phyloP scores from a whole-genome alignment of 2,329 filamentous ascomycete genomes.

The Aspergillus fructus region DNA sequence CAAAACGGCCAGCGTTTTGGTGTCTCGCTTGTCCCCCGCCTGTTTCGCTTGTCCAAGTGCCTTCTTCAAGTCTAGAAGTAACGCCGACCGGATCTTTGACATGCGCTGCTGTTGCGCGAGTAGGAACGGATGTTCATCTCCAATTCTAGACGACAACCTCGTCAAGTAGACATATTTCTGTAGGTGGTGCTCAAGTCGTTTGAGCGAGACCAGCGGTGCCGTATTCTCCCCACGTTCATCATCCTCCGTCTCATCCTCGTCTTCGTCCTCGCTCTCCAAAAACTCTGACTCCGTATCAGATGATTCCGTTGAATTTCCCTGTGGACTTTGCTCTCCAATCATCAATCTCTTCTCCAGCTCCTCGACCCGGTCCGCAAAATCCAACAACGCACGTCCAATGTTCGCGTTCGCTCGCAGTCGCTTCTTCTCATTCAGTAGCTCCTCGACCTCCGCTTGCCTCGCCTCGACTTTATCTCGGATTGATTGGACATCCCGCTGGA shows the following conservation, averaged over 20 bases:
- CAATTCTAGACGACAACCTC: conserved; percentile 52
- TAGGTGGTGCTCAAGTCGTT: conserved; percentile 55
- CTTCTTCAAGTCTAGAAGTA: conserved; percentile 64
- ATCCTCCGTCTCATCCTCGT: conserved; percentile 36
- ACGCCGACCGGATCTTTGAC: conserved; percentile 58
- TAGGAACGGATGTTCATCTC: conserved; percentile 63
- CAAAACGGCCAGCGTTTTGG: conserved; percentile 55
- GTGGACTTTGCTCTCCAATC: conserved; percentile 50
- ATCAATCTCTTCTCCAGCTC: conserved; percentile 69
- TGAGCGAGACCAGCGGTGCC: conserved; percentile 34
- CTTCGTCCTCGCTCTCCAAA: conserved; percentile 32
- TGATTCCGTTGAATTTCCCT: conserved; percentile 19
- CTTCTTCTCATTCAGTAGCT: conserved; percentile 65
- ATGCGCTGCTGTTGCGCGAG: conserved; percentile 57
- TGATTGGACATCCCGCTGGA: conserved; percentile 76
- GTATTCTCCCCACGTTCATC: conserved; percentile 41
- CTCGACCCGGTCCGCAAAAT: conserved; percentile 46
- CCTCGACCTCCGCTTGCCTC: conserved; percentile 62
- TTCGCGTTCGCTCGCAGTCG: conserved; percentile 65
- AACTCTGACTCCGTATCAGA: conserved; percentile 36
- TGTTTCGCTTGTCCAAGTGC: conserved; percentile 59
- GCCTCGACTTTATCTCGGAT: conserved; percentile 66
- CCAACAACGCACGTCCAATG: conserved; percentile 51
- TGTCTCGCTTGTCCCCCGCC: conserved; percentile 33
- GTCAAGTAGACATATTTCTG: conserved; percentile 59